Evolutionary conservation across 2,329 filamentous ascomycete genomes (phyloP), one percentile per base, ranked within the genome.

Genomic region (Clonostachys solani): DNA sequence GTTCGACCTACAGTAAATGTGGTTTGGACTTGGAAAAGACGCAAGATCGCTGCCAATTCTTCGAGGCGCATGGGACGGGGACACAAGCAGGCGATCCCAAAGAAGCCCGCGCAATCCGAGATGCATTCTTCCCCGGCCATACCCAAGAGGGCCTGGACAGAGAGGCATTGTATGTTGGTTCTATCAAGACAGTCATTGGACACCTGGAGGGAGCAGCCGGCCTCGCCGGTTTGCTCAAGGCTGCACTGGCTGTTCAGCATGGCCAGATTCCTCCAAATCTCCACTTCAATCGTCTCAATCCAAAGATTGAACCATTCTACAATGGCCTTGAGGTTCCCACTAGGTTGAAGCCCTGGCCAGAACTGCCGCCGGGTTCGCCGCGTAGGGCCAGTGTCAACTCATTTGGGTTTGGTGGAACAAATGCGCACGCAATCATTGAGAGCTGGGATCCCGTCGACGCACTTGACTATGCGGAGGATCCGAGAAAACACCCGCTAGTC

Each of bases 41-140:
- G 3, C 46, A 41, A 19, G 63, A 67, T 6, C 56, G 54, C n/a
- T 59, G 12, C 10, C 43, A 58, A 4, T 69, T 62, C 44, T 54
- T 71, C 33, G 77, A 83, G 52, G 73, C 73, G 4, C 79, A 83
- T 54, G 78, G 77, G 16, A 81, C 78, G 0, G 43, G 43, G n/a
- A 44, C 43, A 8, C 9, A 44, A 18, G 43, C 43, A 10, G 43
- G 43, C 8, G 43, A 44, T 36, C 43, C 43, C 17, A 16, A 16
- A 18, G 43, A 44, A 23, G 43, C 43, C 7, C 8, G 12, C 8
- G 43, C 23, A 8, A 34, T 44, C 19, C 9, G n/a, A 8, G 12
- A 13, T 8, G 33, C 43, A 7, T 33, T n/a, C 13, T 43, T 41
- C 17, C 12, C 12, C 18, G 40, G 17, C 17, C 12, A 12, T 41